Conservation (phyloP, 805 yeast genomes). For the Ogataea nakhonphanomensis region DNA sequence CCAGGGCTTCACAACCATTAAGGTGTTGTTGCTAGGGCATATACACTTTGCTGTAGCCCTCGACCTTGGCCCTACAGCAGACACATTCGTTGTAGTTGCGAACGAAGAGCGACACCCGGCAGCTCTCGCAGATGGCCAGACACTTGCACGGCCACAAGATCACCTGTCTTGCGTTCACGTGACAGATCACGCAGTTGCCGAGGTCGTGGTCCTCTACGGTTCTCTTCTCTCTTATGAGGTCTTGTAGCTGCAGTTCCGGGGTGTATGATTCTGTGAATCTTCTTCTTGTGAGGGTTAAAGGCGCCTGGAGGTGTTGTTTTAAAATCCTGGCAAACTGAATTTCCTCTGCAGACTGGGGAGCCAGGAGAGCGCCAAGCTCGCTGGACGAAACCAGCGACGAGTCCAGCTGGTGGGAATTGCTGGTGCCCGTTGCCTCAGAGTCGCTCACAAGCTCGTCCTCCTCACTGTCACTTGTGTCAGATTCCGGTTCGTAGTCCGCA, state of each 20-base stretch:
- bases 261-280: slow-evolving; percentile 22
- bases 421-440: no score
- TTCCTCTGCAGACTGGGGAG: slow-evolving; percentile 27
- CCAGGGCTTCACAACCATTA: slow-evolving; percentile 14
- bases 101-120: slow-evolving; percentile 69
- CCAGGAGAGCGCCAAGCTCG: slow-evolving; percentile 24
- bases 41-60: slow-evolving; percentile 58
- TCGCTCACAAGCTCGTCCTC: no score
- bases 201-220: slow-evolving; percentile 22
- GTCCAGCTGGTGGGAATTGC: no score
- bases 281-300: slow-evolving; percentile 28
- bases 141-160: slow-evolving; percentile 94
- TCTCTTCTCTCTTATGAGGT: slow-evolving; percentile 26
- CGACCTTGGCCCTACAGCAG: slow-evolving; percentile 75
- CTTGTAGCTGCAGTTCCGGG: slow-evolving; percentile 26
- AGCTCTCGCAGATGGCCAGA: slow-evolving; percentile 81
- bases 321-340: slow-evolving; percentile 27
- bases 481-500: slow-evolving; percentile 12
- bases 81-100: slow-evolving; percentile 78
- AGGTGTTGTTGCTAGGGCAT: slow-evolving; percentile 42
- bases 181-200: slow-evolving; percentile 76
- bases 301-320: slow-evolving; percentile 26
- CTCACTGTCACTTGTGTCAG: slow-evolving; percentile 3
- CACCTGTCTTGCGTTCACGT: slow-evolving; percentile 65
- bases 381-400: slow-evolving; percentile 9